phyloP scores from a whole-genome alignment of 2,329 filamentous ascomycete species.

The Epicoccum nigrum region DNA sequence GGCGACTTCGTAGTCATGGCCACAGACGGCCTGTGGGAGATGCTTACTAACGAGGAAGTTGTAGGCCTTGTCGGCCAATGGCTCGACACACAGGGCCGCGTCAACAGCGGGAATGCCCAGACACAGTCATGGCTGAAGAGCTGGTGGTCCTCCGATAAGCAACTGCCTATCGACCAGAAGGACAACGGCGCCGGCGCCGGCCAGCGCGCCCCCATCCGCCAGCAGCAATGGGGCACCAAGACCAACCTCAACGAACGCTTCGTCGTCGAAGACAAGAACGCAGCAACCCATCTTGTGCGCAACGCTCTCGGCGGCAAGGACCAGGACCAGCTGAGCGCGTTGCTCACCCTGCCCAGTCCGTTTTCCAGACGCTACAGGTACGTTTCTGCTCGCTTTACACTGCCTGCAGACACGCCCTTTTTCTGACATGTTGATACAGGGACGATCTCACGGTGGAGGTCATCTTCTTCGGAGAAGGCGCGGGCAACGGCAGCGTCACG shows the following conservation, averaged over 20 bases:
- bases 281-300: conserved; percentile 90
- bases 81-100: conserved; percentile 76
- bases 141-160: conserved; percentile 67
- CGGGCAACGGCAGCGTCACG: conserved; percentile 77
- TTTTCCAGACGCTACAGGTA: conserved; percentile 91
- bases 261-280: conserved; percentile 93
- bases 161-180: conserved; percentile 76
- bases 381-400: conserved; percentile 38
- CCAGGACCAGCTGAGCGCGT: conserved; percentile 87
- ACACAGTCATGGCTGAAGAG: conserved; percentile 69
- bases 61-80: conserved; percentile 95
- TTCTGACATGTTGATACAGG: conserved; percentile 53
- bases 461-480: conserved; percentile 91
- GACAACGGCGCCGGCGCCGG: conserved; percentile 63
- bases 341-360: conserved; percentile 88
- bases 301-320: conserved; percentile 95
- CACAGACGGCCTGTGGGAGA: conserved; percentile 97
- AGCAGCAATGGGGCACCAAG: conserved; percentile 88
- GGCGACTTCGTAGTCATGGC: conserved; percentile 97
- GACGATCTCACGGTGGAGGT: conserved; percentile 98
- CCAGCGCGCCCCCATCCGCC: conserved; percentile 84
- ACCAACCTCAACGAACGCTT: conserved; percentile 79
- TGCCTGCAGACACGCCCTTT: neutral
- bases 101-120: conserved; percentile 43
- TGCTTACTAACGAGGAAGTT: conserved; percentile 98